Conservation (phyloP, 2,329 filamentous ascomycete genomes). For the Fusarium avenaceum region DNA sequence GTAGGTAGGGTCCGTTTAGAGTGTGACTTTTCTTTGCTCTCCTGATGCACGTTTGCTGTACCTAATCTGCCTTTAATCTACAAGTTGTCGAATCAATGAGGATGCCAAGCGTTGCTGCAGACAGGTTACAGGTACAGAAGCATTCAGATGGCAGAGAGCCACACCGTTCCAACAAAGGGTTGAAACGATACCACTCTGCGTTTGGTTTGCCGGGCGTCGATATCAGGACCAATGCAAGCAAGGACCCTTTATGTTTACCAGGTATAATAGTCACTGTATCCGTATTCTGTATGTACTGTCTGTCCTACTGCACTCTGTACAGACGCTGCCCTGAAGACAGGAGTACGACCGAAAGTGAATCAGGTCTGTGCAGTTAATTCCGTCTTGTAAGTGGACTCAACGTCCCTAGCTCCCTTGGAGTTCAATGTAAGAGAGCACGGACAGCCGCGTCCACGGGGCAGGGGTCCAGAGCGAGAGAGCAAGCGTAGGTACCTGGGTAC, state of each 20-base stretch:
- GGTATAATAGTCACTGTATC: neutral
- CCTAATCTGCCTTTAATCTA: conserved; percentile 2
- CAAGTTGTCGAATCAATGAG: conserved; percentile 25
- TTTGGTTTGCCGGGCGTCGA: conserved; percentile 28
- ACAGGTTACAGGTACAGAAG: conserved; percentile 7
- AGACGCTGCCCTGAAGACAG: conserved; percentile 23
- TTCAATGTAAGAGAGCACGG: conserved; percentile 36
- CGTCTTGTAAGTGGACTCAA: conserved; percentile 32
- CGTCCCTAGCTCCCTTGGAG: conserved; percentile 32
- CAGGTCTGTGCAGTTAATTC: conserved; percentile 39
- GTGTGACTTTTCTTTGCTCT: conserved; percentile 7
- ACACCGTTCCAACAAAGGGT: conserved; percentile 29
- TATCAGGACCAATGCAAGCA: conserved; percentile 5
- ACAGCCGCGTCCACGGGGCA: conserved; percentile 35
- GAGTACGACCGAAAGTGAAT: conserved; percentile 18
- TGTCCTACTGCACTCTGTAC: neutral
- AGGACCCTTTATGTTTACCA: conserved; percentile 1
- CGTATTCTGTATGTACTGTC: neutral
- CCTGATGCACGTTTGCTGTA: neutral
- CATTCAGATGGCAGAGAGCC: conserved; percentile 9
- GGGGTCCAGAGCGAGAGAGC: conserved; percentile 23
- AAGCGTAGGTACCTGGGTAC: no score
- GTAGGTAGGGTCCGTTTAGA: conserved; percentile 3
- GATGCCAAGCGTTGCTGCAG: neutral
- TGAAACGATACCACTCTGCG: conserved; percentile 35